phyloP scores from a whole-genome alignment of 257 asterid genomes.

The Solanum chiquidenum region DNA sequence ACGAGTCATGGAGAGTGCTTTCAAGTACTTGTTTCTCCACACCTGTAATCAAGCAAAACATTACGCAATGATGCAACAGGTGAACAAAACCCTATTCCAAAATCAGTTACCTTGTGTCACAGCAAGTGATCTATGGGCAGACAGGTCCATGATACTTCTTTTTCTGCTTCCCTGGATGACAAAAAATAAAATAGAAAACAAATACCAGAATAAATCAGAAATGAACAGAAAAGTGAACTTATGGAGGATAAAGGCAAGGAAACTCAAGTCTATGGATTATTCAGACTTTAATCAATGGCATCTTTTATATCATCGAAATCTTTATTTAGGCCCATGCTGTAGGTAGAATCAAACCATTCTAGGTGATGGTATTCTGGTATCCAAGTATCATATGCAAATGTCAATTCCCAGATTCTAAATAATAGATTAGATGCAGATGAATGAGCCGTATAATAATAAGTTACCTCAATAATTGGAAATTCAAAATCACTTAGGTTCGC shows the following conservation, averaged over 20 bases:
- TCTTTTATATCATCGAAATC: neutral
- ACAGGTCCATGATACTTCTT: neutral
- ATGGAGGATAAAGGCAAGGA: neutral
- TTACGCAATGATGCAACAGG: neutral
- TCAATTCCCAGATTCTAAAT: neutral
- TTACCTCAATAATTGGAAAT: neutral
- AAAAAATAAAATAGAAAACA: neutral
- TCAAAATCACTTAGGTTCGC: neutral
- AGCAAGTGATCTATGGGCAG: neutral
- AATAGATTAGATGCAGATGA: neutral
- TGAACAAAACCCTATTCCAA: neutral
- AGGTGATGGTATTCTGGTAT: neutral
- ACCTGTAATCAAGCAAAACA: neutral
- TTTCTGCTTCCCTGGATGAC: neutral
- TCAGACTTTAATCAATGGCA: neutral
- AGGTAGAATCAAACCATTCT: neutral
- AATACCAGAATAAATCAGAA: neutral
- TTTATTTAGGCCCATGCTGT: neutral
- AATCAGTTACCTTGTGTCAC: neutral
- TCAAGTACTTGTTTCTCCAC: neutral
- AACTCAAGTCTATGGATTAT: neutral
- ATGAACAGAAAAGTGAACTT: neutral
- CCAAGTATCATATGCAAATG: neutral
- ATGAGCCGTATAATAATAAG: neutral
- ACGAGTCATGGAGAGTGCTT: neutral